These are phyloP conservation scores for Tolypocladium inflatum DNA, from an alignment of 2,329 filamentous ascomycete genomes.

Conservation along the genomic window DNA sequence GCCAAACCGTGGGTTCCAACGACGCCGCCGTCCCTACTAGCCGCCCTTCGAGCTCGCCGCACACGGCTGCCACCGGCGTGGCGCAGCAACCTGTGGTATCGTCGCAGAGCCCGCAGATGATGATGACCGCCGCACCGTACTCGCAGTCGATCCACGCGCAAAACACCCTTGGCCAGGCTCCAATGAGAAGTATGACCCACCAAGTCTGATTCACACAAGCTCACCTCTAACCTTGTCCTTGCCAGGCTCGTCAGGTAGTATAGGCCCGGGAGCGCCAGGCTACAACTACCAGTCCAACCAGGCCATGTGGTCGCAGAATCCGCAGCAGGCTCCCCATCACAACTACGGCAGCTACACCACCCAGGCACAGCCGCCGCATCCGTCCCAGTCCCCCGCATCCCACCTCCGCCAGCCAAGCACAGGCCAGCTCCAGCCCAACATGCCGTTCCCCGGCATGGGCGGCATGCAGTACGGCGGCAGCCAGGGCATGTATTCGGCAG, in stretches of 20 bases:
- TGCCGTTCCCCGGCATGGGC: conserved; percentile 56
- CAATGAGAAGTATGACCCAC: conserved; percentile 58
- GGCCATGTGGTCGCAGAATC: conserved; percentile 56
- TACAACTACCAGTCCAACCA: conserved; percentile 55
- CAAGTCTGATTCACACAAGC: conserved; percentile 23
- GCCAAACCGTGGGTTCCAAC: conserved; percentile 34
- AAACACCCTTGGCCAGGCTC: conserved; percentile 62
- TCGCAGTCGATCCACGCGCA: conserved; percentile 63
- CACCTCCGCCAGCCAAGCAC: conserved; percentile 49
- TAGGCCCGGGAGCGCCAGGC: conserved; percentile 46
- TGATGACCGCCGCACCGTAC: conserved; percentile 58
- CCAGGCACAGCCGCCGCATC: conserved; percentile 40
- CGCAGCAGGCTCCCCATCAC: conserved; percentile 52
- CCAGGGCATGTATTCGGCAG: conserved; percentile 50
- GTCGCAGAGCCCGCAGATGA: conserved; percentile 55
- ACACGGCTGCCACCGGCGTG: conserved; percentile 42
- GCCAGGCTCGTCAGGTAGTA: conserved; percentile 39
- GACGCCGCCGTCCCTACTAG: conserved; percentile 37
- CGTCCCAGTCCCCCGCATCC: conserved; percentile 46
- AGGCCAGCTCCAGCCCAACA: conserved; percentile 46
- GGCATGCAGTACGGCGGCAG: conserved; percentile 47
- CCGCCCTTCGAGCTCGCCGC: conserved; percentile 48
- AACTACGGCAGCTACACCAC: conserved; percentile 44
- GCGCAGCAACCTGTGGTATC: conserved; percentile 49
- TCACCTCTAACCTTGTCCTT: background rate